Conservation (phyloP, 495 filamentous ascomycete species). For the Astrocystis sublimbata region DNA sequence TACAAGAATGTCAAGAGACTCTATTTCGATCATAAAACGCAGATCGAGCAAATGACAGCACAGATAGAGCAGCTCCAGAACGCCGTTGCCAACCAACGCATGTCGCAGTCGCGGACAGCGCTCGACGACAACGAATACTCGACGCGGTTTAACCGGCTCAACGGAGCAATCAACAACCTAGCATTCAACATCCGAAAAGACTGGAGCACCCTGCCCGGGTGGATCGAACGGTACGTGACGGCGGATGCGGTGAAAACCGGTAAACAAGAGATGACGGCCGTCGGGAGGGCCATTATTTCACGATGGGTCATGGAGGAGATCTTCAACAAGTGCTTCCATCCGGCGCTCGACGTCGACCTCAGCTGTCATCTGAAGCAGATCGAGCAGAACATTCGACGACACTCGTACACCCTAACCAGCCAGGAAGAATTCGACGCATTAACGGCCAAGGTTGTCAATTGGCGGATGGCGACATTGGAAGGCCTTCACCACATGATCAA, state of each 20-base stretch:
- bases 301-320: conserved; percentile 91
- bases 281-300: conserved; percentile 87
- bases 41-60: conserved; percentile 81
- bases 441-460: conserved; percentile 82
- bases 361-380: conserved; percentile 80
- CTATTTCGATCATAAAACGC: conserved; percentile 92
- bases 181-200: conserved; percentile 94
- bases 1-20: conserved; percentile 97
- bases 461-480: conserved; percentile 91
- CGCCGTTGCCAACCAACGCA: conserved; percentile 89
- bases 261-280: conserved; percentile 94
- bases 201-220: conserved; percentile 77
- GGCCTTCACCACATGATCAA: conserved; percentile 74
- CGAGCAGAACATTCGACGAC: conserved; percentile 83
- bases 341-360: conserved; percentile 71
- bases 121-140: conserved; percentile 95
- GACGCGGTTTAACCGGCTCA: conserved; percentile 85
- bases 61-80: conserved; percentile 97
- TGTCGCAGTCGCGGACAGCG: conserved; percentile 91
- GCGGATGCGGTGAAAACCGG: conserved; percentile 76
- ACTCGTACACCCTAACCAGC: conserved; percentile 66
- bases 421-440: conserved; percentile 89
- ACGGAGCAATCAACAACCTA: conserved; percentile 92
- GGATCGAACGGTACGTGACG: conserved; percentile 78
- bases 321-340: conserved; percentile 90